Evolutionary conservation across 352 stramenopile genomes (phyloP).

Genomic region (Globisporangium alternatum): DNA sequence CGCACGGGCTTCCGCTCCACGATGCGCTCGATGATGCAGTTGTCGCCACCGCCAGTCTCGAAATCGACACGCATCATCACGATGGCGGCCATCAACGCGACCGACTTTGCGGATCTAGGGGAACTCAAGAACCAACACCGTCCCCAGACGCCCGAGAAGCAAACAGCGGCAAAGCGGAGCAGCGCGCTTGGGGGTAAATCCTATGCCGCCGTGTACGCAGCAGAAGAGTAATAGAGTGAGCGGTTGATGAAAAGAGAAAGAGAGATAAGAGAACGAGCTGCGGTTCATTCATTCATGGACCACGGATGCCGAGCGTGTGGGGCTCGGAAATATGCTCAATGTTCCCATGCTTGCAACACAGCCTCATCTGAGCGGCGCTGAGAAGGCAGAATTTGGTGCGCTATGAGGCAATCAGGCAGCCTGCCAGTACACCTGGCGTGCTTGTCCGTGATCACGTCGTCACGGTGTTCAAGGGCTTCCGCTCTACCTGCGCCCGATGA

Average conservation of each 20-base stretch:
- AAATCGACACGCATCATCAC: not conserved
- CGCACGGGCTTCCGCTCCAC: constrained; percentile 3
- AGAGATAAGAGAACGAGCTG: too few species aligned
- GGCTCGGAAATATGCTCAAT: too few species aligned
- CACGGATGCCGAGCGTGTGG: too few species aligned
- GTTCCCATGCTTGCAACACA: too few species aligned
- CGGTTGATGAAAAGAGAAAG: not conserved
- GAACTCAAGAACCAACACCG: not conserved
- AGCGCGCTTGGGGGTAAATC: not conserved
- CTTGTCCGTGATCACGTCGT: too few species aligned
- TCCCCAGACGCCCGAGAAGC: not conserved
- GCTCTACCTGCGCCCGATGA: too few species aligned
- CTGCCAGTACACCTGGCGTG: too few species aligned
- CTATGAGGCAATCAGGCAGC: too few species aligned
- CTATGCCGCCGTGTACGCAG: not conserved
- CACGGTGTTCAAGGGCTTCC: too few species aligned
- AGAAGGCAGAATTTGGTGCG: too few species aligned
- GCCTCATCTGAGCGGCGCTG: too few species aligned
- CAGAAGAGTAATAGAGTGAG: not conserved
- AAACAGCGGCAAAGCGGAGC: not conserved
- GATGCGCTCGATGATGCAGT: not conserved
- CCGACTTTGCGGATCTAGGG: not conserved
- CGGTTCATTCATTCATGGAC: too few species aligned
- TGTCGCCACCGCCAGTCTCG: not conserved
- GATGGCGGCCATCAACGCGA: not conserved